These are phyloP conservation scores for Conticribra guillardii DNA, from an alignment of 108 stramenopile species.

Conservation along the genomic window DNA sequence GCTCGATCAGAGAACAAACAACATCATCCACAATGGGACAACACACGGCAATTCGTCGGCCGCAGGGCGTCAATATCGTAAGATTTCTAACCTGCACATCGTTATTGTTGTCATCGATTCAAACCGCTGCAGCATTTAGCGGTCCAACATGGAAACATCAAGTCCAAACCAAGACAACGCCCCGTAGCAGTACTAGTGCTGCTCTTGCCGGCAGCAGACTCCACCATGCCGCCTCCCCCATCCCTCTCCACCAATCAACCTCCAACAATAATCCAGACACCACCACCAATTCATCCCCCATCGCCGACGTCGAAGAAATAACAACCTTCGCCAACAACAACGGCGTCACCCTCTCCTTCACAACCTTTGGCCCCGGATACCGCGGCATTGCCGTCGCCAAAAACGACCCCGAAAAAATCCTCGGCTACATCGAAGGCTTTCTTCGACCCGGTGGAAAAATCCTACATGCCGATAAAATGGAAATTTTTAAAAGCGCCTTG, in stretches of 20 bases:
- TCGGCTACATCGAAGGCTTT: slow-evolving; percentile 87
- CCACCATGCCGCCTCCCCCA: not conserved
- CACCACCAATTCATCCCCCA: not conserved
- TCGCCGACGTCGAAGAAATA: slow-evolving; percentile 33
- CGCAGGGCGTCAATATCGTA: too few relatives aligned
- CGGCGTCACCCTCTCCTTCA: slow-evolving; percentile 61
- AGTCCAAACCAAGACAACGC: too few relatives aligned
- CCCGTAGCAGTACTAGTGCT: too few relatives aligned
- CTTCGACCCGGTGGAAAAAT: slow-evolving; percentile 66
- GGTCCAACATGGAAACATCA: too few relatives aligned
- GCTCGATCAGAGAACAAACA: too few relatives aligned
- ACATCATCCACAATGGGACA: too few relatives aligned
- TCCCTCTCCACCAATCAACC: not conserved
- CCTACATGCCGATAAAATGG: slow-evolving; percentile 86
- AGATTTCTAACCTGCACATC: too few relatives aligned
- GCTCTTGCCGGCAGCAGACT: too few relatives aligned
- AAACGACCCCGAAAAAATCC: slow-evolving; percentile 53
- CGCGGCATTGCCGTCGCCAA: slow-evolving; percentile 71
- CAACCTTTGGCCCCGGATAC: slow-evolving; percentile 78
- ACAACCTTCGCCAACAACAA: slow-evolving; percentile 39
- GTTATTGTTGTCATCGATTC: too few relatives aligned
- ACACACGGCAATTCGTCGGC: too few relatives aligned
- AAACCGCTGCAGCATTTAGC: too few relatives aligned
- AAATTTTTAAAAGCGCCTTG: slow-evolving; percentile 65
- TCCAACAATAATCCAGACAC: not conserved